A percentile compares a stretch with the other conserved stretches of the same genome.
These are phyloP conservation scores for Alternaria burnsii DNA, from an alignment of 2,329 filamentous ascomycete species.

Conservation along the genomic window DNA sequence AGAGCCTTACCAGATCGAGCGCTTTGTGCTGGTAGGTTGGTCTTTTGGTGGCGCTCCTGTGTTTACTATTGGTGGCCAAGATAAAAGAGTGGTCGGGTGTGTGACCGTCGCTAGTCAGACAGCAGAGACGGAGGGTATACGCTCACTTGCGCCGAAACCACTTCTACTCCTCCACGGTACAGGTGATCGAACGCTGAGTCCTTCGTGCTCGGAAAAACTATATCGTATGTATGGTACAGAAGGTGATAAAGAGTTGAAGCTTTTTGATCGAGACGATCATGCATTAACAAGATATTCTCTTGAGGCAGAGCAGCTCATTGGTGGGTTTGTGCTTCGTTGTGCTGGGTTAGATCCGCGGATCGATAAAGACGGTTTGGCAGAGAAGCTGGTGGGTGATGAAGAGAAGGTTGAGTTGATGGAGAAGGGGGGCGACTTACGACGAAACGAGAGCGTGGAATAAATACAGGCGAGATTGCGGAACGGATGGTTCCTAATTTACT, in stretches of 20 bases:
- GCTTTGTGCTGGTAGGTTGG: conserved; percentile 8
- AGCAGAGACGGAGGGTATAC: conserved; percentile 2
- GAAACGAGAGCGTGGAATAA: conserved; percentile 6
- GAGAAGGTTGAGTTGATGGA: conserved; percentile 9
- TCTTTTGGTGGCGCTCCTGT: conserved; percentile 9
- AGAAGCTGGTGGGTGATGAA: conserved; percentile 4
- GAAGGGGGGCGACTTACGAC: conserved; percentile 4
- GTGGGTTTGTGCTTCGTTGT: conserved; percentile 2
- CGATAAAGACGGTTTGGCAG: not conserved
- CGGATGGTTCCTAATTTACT: not conserved
- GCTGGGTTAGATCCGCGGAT: not conserved
- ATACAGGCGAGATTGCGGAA: not conserved
- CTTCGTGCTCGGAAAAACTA: not conserved
- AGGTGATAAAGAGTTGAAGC: not conserved
- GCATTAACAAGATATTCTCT: conserved; percentile 5
- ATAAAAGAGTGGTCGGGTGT: conserved; percentile 2
- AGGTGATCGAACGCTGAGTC: not conserved
- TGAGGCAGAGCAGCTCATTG: conserved; percentile 8
- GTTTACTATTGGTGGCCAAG: conserved; percentile 1
- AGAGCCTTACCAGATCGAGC: not conserved
- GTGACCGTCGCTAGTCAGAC: conserved; percentile 10
- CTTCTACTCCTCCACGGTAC: conserved; percentile 7
- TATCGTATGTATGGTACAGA: not conserved
- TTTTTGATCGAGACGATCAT: conserved; percentile 9
- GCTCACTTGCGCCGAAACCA: not conserved